These are phyloP conservation scores for Citrullus amarus DNA, from an alignment of 306 rosid species.

Conservation along the genomic window DNA sequence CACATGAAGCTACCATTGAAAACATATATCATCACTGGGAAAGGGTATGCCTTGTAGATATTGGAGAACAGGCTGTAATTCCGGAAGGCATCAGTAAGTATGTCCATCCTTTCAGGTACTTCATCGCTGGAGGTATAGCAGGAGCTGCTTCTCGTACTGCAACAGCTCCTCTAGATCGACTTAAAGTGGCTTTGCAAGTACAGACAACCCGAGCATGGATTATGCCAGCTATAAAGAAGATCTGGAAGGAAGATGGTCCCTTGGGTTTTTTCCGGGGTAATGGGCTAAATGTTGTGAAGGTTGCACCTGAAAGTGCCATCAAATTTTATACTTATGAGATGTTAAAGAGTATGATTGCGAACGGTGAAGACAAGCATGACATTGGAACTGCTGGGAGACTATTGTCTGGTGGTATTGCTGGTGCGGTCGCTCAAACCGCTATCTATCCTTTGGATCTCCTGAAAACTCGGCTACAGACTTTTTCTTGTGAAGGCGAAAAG, in stretches of 20 bases:
- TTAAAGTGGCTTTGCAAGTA: conserved; percentile 82
- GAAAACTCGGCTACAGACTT: conserved; percentile 79
- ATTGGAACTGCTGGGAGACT: conserved; percentile 62
- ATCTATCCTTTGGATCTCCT: conserved; percentile 92
- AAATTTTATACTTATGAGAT: conserved; percentile 71
- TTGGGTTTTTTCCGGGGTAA: conserved; percentile 88
- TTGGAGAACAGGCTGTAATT: conserved; percentile 83
- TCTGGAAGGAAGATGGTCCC: conserved; percentile 64
- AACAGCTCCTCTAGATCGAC: conserved; percentile 91
- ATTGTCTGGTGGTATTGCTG: conserved; percentile 79
- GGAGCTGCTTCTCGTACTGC: conserved; percentile 93
- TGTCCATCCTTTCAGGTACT: conserved; percentile 68
- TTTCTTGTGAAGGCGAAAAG: conserved; percentile 42
- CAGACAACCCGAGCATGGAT: conserved; percentile 49
- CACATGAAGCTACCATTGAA: conserved; percentile 93
- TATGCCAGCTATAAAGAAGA: conserved; percentile 56
- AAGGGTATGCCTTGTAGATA: conserved; percentile 85
- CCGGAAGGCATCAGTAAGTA: conserved; percentile 83
- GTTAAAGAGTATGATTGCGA: conserved; percentile 44
- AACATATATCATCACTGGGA: conserved; percentile 94
- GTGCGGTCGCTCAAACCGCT: conserved; percentile 83
- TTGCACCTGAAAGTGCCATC: conserved; percentile 95
- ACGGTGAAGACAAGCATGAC: conserved; percentile 32
- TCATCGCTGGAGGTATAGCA: conserved; percentile 92
- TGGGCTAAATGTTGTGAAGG: conserved; percentile 85